These are phyloP conservation scores for Eucalyptus curtisii DNA, from an alignment of 345 rosid genomes.

Conservation along the genomic window DNA sequence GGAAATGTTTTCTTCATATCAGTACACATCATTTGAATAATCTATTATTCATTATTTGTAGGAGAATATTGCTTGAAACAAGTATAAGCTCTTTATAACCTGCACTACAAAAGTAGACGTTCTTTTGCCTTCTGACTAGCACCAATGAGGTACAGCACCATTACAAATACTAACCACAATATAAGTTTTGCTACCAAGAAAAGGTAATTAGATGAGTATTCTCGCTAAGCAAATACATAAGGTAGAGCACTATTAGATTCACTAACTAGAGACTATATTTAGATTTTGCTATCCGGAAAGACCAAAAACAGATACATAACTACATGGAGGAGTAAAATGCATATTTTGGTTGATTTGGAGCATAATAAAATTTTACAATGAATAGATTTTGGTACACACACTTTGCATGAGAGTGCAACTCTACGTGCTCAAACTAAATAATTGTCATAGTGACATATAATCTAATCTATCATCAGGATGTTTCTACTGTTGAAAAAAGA, in stretches of 20 bases:
- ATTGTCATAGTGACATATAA: background rate
- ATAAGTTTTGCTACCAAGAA: background rate
- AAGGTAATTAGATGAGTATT: background rate
- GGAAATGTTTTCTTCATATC: background rate
- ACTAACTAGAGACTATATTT: background rate
- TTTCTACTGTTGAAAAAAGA: background rate
- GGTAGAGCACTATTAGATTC: background rate
- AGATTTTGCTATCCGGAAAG: background rate
- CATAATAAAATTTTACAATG: background rate
- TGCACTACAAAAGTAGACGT: background rate
- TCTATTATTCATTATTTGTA: background rate
- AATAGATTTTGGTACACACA: background rate
- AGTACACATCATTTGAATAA: background rate
- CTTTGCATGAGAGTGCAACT: background rate
- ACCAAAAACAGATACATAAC: background rate
- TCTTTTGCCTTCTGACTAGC: background rate
- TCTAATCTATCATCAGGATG: background rate
- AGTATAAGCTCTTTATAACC: background rate
- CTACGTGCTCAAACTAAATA: background rate
- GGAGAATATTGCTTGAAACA: background rate
- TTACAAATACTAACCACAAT: background rate
- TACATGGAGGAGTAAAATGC: background rate
- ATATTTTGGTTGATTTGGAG: background rate
- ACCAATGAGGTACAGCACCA: background rate
- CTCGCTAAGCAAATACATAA: background rate